Percentiles rank a stretch among this genome's conserved stretches.
These are phyloP conservation scores for Trichoderma atrobrunneum DNA, from an alignment of 2,329 filamentous ascomycete species.

Conservation along the genomic window DNA sequence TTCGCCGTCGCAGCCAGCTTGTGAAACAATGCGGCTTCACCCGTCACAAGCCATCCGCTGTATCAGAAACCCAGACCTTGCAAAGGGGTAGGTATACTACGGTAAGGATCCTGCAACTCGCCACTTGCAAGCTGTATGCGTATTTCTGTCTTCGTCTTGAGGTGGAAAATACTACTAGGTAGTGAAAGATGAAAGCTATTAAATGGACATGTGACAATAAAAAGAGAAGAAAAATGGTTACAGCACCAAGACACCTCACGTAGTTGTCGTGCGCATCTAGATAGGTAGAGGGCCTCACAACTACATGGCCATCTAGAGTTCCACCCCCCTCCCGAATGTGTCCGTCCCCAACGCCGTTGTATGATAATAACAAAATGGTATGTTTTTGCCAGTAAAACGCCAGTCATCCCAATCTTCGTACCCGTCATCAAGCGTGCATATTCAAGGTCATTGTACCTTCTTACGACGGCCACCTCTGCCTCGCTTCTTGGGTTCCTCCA, in stretches of 20 bases:
- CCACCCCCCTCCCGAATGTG: neutral
- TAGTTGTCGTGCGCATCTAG: neutral
- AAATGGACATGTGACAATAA: neutral
- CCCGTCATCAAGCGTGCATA: conserved; percentile 7
- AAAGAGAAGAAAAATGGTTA: neutral
- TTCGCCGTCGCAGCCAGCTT: neutral
- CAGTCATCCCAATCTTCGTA: conserved; percentile 18
- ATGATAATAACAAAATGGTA: conserved; percentile 22
- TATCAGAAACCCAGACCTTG: neutral
- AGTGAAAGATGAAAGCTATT: neutral
- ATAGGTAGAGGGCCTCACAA: neutral
- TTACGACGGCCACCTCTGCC: conserved; percentile 48
- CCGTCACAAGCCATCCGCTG: neutral
- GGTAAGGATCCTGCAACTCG: neutral
- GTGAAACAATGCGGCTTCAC: neutral
- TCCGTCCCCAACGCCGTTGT: conserved; percentile 27
- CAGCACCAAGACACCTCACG: neutral
- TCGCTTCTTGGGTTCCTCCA: conserved; percentile 47
- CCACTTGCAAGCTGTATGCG: neutral
- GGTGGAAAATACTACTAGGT: neutral
- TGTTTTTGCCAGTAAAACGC: conserved; percentile 26
- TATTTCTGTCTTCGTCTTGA: neutral
- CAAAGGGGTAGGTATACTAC: neutral
- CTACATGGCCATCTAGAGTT: conserved; percentile 9
- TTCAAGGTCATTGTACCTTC: conserved; percentile 36